These are phyloP conservation scores for Aspergillus funiculosus DNA, from an alignment of 495 filamentous ascomycete species.

Conservation along the genomic window DNA sequence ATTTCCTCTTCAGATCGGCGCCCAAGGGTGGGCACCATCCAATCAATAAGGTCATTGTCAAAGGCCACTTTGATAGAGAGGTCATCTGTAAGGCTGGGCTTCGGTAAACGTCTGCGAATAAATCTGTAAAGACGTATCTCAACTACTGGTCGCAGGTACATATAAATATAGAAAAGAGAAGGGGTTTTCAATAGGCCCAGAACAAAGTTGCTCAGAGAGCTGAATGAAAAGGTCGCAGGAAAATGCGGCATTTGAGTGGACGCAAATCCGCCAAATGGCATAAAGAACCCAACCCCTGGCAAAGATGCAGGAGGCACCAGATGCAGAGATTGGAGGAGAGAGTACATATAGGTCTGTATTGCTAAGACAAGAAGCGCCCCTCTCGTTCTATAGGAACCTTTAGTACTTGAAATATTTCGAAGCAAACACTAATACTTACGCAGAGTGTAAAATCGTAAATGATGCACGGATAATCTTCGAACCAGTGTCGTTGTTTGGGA, in stretches of 20 bases:
- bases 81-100: constrained; percentile 39
- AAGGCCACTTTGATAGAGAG: constrained; percentile 42
- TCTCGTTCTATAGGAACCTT: constrained; percentile 27
- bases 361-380: constrained; percentile 35
- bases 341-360: constrained; percentile 45
- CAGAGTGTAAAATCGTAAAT: constrained; percentile 30
- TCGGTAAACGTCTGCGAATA: constrained; percentile 41
- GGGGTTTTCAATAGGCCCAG: constrained; percentile 31
- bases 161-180: constrained; percentile 30
- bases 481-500: constrained; percentile 21
- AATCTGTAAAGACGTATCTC: constrained; percentile 42
- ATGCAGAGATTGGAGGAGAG: constrained; percentile 44
- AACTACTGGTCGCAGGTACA: constrained; percentile 37
- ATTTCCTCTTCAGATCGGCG: constrained; percentile 40
- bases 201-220: constrained; percentile 25
- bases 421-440: constrained; percentile 24
- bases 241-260: constrained; percentile 30
- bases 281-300: constrained; percentile 25
- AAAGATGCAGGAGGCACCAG: constrained; percentile 34
- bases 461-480: constrained; percentile 27
- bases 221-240: constrained; percentile 28
- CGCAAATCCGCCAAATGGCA: constrained; percentile 35
- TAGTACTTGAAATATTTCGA: constrained; percentile 8
- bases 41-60: constrained; percentile 46
- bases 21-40: constrained; percentile 41